These are phyloP conservation scores for Hymenoscyphus scutula DNA, from an alignment of 2,329 filamentous ascomycete genomes.

Conservation along the genomic window DNA sequence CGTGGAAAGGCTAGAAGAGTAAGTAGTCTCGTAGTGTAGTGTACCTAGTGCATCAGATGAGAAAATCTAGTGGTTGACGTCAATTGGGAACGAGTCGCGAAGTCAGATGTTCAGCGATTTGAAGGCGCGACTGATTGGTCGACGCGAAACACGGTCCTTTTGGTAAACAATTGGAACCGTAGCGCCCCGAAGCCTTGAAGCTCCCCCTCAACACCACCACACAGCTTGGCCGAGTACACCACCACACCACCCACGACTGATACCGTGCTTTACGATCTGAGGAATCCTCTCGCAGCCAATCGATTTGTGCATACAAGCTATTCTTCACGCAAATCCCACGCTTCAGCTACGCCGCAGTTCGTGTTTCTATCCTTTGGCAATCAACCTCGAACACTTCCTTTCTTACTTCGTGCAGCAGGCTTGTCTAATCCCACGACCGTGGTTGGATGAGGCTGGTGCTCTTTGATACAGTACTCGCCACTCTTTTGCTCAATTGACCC, in stretches of 20 bases:
- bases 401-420: neutral
- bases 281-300: constrained; percentile 1
- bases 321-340: constrained; percentile 2
- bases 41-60: too few species aligned
- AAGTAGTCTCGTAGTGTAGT: neutral
- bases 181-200: neutral
- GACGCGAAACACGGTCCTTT: constrained; percentile 6
- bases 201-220: neutral
- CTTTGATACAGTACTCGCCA: neutral
- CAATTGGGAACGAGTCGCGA: neutral
- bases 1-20: too few species aligned
- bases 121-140: neutral
- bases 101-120: neutral
- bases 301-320: constrained; percentile 8
- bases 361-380: constrained; percentile 7
- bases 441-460: neutral
- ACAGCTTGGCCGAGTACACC: neutral
- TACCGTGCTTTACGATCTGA: neutral
- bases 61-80: neutral
- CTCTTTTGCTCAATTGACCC: neutral
- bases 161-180: constrained; percentile 12
- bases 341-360: neutral
- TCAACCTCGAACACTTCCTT: neutral
- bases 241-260: neutral
- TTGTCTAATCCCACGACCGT: neutral